phyloP scores from a whole-genome alignment of 2,329 filamentous ascomycete genomes.

The Aspergillus fumigatiaffinis region DNA sequence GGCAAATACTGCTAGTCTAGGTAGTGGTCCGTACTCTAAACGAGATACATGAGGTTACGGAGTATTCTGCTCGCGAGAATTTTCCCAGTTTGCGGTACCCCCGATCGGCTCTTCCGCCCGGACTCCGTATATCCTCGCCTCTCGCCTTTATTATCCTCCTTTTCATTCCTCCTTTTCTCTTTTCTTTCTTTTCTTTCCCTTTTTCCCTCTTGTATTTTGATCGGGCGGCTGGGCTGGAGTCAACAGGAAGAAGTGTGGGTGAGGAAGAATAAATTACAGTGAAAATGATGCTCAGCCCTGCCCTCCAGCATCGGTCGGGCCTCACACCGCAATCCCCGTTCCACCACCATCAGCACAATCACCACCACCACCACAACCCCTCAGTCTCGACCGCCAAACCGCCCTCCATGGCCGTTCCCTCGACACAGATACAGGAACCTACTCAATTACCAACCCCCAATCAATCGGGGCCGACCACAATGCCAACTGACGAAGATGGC shows the following conservation, averaged over 20 bases:
- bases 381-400: conserved; percentile 4
- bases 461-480: background rate
- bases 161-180: background rate
- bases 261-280: background rate
- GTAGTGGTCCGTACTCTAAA: too few relatives aligned
- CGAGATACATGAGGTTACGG: background rate
- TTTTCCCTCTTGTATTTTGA: background rate
- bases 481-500: background rate
- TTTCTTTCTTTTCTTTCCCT: background rate
- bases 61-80: background rate
- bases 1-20: background rate
- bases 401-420: conserved; percentile 1
- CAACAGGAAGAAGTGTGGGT: background rate
- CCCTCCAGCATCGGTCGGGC: conserved; percentile 1
- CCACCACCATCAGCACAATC: background rate
- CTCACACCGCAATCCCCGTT: conserved; percentile 8
- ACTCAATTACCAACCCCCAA: conserved; percentile 2
- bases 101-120: conserved; percentile 4
- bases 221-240: background rate
- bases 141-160: conserved; percentile 3
- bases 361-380: background rate
- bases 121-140: background rate
- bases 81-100: background rate
- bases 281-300: background rate
- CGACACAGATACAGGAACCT: background rate